Evolutionary conservation across 2,329 filamentous ascomycete species (phyloP).

Genomic region (Claviceps spartinae): DNA sequence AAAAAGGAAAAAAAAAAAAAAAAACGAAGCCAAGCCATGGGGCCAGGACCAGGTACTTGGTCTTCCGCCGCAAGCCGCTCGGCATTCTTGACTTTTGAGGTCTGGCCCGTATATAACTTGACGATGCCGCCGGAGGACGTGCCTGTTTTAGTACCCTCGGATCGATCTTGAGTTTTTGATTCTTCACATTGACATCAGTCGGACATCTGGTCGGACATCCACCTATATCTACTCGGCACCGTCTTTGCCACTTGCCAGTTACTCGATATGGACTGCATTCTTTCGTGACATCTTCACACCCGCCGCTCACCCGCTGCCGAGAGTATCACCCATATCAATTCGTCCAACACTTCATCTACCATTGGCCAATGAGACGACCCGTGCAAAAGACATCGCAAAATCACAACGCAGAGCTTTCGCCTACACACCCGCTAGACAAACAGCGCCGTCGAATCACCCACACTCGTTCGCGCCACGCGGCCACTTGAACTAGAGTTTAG

Average conservation of each 20-base stretch:
- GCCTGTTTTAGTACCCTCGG: too few relatives aligned
- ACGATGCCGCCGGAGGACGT: background rate
- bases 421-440: too few relatives aligned
- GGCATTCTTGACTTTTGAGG: background rate
- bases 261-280: background rate
- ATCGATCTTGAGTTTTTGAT: background rate
- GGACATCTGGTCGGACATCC: too few relatives aligned
- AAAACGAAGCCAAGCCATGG: too few relatives aligned
- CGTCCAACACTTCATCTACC: background rate
- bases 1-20: background rate
- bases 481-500: too few relatives aligned
- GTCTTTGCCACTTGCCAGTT: background rate
- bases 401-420: too few relatives aligned
- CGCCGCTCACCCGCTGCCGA: background rate
- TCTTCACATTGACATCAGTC: too few relatives aligned
- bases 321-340: background rate
- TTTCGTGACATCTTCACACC: background rate
- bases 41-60: background rate
- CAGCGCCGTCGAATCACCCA: too few relatives aligned
- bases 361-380: too few relatives aligned
- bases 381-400: too few relatives aligned
- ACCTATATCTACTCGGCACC: too few relatives aligned
- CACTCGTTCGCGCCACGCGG: too few relatives aligned
- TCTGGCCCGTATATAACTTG: background rate
- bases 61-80: background rate